phyloP scores from a whole-genome alignment of 805 yeast species.

The Sugiyamaella smithiae region DNA sequence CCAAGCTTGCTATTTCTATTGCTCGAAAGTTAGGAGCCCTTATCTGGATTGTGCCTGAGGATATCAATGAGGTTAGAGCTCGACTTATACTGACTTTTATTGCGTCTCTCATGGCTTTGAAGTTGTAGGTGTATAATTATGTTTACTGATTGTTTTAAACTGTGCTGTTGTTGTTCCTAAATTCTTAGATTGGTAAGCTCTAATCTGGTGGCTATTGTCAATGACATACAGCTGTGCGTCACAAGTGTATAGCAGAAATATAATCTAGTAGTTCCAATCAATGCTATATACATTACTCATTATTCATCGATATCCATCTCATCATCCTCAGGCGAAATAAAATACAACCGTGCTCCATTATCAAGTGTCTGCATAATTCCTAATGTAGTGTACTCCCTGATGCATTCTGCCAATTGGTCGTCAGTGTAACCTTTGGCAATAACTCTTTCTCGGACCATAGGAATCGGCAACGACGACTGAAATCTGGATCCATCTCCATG shows the following conservation, averaged over 20 bases:
- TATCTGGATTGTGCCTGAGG: constrained; percentile 99
- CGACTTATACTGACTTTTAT: constrained; percentile 91
- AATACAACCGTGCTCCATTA: constrained; percentile 40
- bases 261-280: too few relatives aligned
- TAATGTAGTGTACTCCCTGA: constrained; percentile 66
- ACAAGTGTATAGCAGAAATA: too few relatives aligned
- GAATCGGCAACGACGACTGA: constrained; percentile 41
- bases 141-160: too few relatives aligned
- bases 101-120: constrained; percentile 86
- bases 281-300: too few relatives aligned
- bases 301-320: constrained; percentile 4
- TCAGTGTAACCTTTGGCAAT: constrained; percentile 82
- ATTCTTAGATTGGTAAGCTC: too few relatives aligned
- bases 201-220: too few relatives aligned
- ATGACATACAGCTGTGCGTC: too few relatives aligned
- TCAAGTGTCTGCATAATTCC: constrained; percentile 76
- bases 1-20: constrained; percentile 94
- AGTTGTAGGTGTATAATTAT: constrained; percentile 13
- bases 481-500: constrained; percentile 38
- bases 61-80: constrained; percentile 92
- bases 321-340: constrained; percentile 12
- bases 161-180: too few relatives aligned
- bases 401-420: constrained; percentile 70
- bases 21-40: constrained; percentile 97
- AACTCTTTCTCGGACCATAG: constrained; percentile 57